Percentiles rank a stretch among this genome's conserved stretches.
These are phyloP conservation scores for Microcyclosporella mali DNA, from an alignment of 2,329 filamentous ascomycete species.

Conservation along the genomic window DNA sequence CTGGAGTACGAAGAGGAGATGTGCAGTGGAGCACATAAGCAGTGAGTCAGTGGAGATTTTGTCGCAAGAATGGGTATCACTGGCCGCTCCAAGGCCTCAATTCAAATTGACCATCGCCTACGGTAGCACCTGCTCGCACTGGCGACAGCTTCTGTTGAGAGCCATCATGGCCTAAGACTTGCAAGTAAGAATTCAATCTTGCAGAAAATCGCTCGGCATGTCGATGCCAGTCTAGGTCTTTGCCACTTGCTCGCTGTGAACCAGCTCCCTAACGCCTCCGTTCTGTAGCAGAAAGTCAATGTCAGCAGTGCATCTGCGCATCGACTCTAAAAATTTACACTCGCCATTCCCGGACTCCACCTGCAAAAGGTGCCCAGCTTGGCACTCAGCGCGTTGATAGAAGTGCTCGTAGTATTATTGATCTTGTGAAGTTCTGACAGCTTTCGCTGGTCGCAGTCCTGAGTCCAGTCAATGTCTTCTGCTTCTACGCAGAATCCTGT, in stretches of 20 bases:
- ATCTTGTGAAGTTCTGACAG: conserved; percentile 20
- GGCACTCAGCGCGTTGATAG: conserved; percentile 14
- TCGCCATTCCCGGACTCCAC: conserved; percentile 17
- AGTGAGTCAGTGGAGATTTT: not conserved
- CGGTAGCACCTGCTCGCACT: too few species aligned
- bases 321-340: too few species aligned
- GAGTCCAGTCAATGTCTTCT: too few species aligned
- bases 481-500: too few species aligned
- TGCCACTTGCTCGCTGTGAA: conserved; percentile 5
- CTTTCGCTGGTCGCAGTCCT: conserved; percentile 14
- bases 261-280: conserved; percentile 13
- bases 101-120: too few species aligned
- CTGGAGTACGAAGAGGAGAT: conserved; percentile 36
- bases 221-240: not conserved
- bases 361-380: conserved; percentile 15
- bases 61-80: not conserved
- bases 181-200: too few species aligned
- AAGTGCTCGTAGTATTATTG: conserved; percentile 13
- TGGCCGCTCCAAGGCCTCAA: too few species aligned
- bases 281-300: conserved; percentile 2
- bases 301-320: too few species aligned
- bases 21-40: conserved; percentile 22
- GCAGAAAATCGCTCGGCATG: too few species aligned
- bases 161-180: too few species aligned
- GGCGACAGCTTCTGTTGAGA: too few species aligned